A percentile compares a stretch with the other conserved stretches of the same genome.
phyloP scores from a whole-genome alignment of 139 green algal species.

The Micractinium conductrix region DNA sequence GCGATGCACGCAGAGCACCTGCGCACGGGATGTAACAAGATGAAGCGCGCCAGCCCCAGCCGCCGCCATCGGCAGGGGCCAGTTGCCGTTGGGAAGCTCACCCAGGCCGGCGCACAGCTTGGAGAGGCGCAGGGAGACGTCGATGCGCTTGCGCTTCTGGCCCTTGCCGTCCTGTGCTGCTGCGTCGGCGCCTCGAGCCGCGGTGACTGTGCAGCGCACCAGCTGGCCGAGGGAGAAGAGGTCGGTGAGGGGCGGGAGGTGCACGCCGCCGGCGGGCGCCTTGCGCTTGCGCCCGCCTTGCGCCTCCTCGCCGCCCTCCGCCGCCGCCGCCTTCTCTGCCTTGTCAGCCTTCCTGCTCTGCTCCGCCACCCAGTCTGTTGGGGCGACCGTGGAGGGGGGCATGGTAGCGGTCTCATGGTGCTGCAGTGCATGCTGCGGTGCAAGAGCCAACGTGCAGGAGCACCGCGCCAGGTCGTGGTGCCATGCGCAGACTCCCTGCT shows the following conservation, averaged over 20 bases:
- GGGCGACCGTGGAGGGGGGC: no score
- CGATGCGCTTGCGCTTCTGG: constrained; percentile 65
- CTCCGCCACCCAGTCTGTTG: constrained; percentile 64
- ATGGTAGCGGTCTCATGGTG: no score
- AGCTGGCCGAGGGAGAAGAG: constrained; percentile 82
- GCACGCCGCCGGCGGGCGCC: background rate
- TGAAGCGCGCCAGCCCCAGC: no score
- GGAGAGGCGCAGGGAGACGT: constrained; percentile 58
- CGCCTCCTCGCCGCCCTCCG: background rate
- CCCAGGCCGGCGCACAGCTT: constrained; percentile 50
- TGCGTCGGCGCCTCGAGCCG: background rate
- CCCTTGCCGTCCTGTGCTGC: constrained; percentile 16
- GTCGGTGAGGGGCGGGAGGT: constrained; percentile 38
- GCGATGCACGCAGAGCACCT: no score
- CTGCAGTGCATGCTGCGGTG: no score
- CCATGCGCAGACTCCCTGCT: no score
- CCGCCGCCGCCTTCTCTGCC: constrained; percentile 6
- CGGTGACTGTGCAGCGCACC: constrained; percentile 69
- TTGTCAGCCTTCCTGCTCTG: constrained; percentile 42
- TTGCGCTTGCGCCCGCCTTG: constrained; percentile 8
- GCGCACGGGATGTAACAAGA: no score
- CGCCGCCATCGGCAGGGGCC: no score
- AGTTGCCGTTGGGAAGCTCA: no score
- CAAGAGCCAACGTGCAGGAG: no score
- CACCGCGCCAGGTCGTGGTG: no score